Conservation (phyloP, 352 stramenopile genomes). For the Pythium rhizo-oryzae region DNA sequence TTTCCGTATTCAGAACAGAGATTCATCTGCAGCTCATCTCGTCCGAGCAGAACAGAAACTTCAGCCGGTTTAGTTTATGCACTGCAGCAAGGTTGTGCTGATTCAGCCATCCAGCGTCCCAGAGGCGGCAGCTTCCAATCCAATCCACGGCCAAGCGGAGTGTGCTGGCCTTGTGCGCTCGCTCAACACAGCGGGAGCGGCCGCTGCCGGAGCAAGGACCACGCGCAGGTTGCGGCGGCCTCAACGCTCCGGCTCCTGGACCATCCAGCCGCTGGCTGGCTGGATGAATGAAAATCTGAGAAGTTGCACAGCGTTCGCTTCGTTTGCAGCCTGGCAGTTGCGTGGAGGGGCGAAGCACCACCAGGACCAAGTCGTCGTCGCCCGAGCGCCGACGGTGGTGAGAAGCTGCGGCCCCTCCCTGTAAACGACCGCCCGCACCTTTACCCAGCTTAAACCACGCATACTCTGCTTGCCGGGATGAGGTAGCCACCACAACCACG, state of each 20-base stretch:
- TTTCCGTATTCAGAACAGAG: slow-evolving; percentile 24
- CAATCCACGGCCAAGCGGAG: neutral
- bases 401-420: neutral
- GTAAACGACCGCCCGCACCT: neutral
- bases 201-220: neutral
- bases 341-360: neutral
- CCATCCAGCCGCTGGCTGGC: too few relatives aligned
- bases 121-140: slow-evolving; percentile 2
- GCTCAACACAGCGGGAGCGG: too few relatives aligned
- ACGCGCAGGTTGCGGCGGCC: neutral
- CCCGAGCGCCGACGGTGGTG: too few relatives aligned
- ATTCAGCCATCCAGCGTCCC: slow-evolving; percentile 1
- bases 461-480: neutral
- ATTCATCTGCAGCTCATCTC: slow-evolving; percentile 20
- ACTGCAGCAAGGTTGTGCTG: neutral
- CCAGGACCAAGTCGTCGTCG: neutral
- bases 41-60: slow-evolving; percentile 19
- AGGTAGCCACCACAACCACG: too few relatives aligned
- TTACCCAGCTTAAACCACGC: neutral
- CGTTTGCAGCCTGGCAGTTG: slow-evolving; percentile 15
- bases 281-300: slow-evolving; percentile 22
- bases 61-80: slow-evolving; percentile 14
- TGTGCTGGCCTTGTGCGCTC: neutral
- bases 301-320: slow-evolving; percentile 13
- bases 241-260: neutral